phyloP scores from a whole-genome alignment of 805 yeast genomes.

The Saturnispora quitensis region DNA sequence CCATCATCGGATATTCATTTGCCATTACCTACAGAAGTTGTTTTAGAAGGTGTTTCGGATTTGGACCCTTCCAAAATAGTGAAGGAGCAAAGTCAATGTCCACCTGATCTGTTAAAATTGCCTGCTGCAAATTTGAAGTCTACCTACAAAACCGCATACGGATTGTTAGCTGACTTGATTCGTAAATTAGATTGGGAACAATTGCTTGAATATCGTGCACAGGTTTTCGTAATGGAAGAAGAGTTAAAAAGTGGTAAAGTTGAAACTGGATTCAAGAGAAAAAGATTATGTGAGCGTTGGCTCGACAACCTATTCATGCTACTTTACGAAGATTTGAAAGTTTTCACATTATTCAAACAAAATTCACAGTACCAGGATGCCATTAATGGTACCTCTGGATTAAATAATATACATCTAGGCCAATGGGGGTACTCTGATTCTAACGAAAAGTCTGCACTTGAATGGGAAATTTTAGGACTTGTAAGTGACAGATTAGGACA shows the following conservation, averaged over 20 bases:
- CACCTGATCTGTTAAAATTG: conserved; percentile 45
- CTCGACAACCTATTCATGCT: conserved; percentile 61
- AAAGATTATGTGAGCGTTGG: conserved; percentile 67
- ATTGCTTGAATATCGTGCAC: conserved; percentile 47
- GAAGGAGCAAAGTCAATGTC: conserved; percentile 51
- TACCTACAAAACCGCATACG: conserved; percentile 49
- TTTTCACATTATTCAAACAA: conserved; percentile 70
- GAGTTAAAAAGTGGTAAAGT: conserved; percentile 36
- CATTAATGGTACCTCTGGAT: not conserved
- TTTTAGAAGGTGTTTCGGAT: conserved; percentile 57
- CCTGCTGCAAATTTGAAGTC: conserved; percentile 64
- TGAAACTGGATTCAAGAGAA: conserved; percentile 38
- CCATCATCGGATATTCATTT: conserved; percentile 51
- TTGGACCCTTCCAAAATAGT: conserved; percentile 58
- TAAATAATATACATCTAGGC: conserved; percentile 3
- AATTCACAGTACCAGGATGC: conserved; percentile 1
- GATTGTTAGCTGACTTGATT: conserved; percentile 53
- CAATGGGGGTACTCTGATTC: conserved; percentile 35
- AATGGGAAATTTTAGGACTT: conserved; percentile 81
- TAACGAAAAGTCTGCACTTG: conserved; percentile 30
- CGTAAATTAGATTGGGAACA: conserved; percentile 69
- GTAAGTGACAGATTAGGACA: conserved; percentile 83
- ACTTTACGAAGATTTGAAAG: conserved; percentile 62
- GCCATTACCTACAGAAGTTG: conserved; percentile 70
- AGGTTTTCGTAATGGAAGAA: conserved; percentile 61